phyloP scores from a whole-genome alignment of 148 eudicot genomes.

The Persicaria maculosa region DNA sequence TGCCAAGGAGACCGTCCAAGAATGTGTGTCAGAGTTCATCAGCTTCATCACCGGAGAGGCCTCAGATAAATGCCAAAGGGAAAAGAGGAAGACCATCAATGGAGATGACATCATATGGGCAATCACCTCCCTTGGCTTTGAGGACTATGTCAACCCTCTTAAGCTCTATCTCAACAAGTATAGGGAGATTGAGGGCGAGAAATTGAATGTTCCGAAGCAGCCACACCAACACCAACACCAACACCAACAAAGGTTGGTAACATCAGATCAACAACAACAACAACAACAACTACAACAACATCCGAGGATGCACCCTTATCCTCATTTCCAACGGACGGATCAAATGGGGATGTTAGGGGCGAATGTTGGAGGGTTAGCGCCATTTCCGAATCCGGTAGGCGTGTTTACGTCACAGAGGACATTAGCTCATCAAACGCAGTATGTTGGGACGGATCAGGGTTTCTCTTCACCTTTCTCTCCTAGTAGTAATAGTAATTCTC shows the following conservation, averaged over 20 bases:
- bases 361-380: background rate
- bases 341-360: constrained; percentile 2
- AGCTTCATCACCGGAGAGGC: constrained; percentile 76
- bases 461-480: constrained; percentile 12
- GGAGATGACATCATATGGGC: constrained; percentile 78
- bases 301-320: constrained; percentile 26
- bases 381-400: background rate
- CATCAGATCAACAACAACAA: constrained; percentile 14
- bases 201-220: constrained; percentile 49
- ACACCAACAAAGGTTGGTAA: constrained; percentile 11
- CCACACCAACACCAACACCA: constrained; percentile 21
- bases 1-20: constrained; percentile 69
- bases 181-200: constrained; percentile 62
- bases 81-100: constrained; percentile 69
- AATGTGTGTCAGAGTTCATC: constrained; percentile 76
- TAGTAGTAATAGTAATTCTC: constrained; percentile 1
- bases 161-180: constrained; percentile 46
- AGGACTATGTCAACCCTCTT: constrained; percentile 58
- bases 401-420: constrained; percentile 3
- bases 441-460: constrained; percentile 1
- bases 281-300: constrained; percentile 15
- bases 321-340: constrained; percentile 16
- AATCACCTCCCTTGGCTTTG: constrained; percentile 57
- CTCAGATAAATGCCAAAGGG: constrained; percentile 69
- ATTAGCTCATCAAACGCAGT: background rate